Evolutionary conservation across 805 yeast species (phyloP).

Genomic region (Kodamaea hsintzibuensis): DNA sequence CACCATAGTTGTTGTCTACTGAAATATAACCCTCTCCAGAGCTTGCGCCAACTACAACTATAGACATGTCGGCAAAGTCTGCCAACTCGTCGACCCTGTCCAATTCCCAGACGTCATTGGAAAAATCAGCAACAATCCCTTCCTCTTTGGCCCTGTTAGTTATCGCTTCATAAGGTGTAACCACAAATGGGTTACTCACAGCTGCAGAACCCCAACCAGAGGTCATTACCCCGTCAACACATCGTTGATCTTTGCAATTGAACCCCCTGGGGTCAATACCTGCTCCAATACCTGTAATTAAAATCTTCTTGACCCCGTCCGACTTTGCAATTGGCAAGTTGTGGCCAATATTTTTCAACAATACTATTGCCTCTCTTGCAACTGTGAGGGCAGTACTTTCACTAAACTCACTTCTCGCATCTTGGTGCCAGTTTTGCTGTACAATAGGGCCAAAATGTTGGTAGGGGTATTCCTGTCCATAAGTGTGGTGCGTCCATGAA

Average conservation of each 20-base stretch:
- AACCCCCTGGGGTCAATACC: conserved; percentile 52
- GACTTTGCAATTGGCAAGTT: conserved; percentile 50
- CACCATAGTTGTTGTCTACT: conserved; percentile 62
- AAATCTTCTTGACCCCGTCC: conserved; percentile 43
- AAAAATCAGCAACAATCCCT: conserved; percentile 47
- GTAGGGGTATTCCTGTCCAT: conserved; percentile 54
- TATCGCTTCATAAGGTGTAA: conserved; percentile 61
- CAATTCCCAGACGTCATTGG: conserved; percentile 47
- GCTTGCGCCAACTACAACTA: conserved; percentile 54
- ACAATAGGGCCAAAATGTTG: conserved; percentile 55
- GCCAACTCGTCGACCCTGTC: conserved; percentile 46
- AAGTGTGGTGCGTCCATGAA: conserved; percentile 59
- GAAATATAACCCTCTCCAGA: conserved; percentile 62
- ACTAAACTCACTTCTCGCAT: conserved; percentile 50
- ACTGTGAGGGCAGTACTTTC: conserved; percentile 51
- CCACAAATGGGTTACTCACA: conserved; percentile 53
- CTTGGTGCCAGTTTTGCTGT: conserved; percentile 55
- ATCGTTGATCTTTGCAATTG: conserved; percentile 53
- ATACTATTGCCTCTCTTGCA: conserved; percentile 57
- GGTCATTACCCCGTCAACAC: conserved; percentile 54
- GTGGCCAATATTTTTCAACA: conserved; percentile 53
- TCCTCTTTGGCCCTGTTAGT: conserved; percentile 45
- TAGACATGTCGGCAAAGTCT: conserved; percentile 50
- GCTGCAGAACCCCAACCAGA: conserved; percentile 70
- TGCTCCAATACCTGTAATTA: conserved; percentile 55